These are phyloP conservation scores for Hanseniaspora sp. DNA, from an alignment of 1,139 yeast genomes.

Conservation along the genomic window DNA sequence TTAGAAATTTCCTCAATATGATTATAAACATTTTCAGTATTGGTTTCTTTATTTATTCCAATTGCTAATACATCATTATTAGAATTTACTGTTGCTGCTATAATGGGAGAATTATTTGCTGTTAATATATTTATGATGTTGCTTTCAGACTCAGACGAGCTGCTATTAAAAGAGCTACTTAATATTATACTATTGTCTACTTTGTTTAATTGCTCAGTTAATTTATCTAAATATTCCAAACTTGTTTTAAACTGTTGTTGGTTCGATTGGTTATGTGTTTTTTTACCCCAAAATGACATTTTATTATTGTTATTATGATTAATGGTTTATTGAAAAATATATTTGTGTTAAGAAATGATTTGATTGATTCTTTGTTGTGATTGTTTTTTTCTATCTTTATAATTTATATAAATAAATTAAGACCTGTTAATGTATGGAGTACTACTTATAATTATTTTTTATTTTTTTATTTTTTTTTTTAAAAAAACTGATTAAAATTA, in stretches of 20 bases:
- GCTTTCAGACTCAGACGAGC: not conserved
- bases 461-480: too few relatives aligned
- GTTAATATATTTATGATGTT: not conserved
- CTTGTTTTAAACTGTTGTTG: not conserved
- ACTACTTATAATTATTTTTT: too few relatives aligned
- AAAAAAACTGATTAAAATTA: too few relatives aligned
- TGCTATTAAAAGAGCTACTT: not conserved
- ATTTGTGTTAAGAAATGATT: too few relatives aligned
- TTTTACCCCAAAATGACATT: conserved; percentile 14
- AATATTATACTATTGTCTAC: not conserved
- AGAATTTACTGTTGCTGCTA: not conserved
- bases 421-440: too few relatives aligned
- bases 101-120: not conserved
- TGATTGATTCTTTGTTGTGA: too few relatives aligned
- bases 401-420: too few relatives aligned
- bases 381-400: too few relatives aligned
- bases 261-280: not conserved
- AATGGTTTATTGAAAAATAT: too few relatives aligned
- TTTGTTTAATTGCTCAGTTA: conserved; percentile 1
- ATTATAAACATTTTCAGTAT: not conserved
- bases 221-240: conserved; percentile 1
- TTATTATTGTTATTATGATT: not conserved
- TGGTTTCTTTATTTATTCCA: conserved; percentile 1
- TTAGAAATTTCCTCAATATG: conserved; percentile 6
- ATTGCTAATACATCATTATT: not conserved